Percentiles rank a stretch among this genome's conserved stretches.
phyloP scores from a whole-genome alignment of 2,329 filamentous ascomycete genomes.

The Alternaria triticina region DNA sequence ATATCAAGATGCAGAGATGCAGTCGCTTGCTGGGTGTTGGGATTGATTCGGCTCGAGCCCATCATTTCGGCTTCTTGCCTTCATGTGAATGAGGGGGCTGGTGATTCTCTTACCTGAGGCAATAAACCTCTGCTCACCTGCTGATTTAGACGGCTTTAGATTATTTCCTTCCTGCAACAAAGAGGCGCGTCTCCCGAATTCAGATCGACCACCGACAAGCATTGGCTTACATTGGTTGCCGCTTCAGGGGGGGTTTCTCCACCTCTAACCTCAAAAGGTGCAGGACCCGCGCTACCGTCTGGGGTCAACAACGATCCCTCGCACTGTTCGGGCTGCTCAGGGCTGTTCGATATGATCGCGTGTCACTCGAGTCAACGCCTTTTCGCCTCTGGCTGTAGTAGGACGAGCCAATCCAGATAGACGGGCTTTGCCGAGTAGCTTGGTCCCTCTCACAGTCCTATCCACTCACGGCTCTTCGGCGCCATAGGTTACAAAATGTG shows the following conservation, averaged over 20 bases:
- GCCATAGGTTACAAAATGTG: conserved; percentile 7
- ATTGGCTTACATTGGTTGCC: conserved; percentile 22
- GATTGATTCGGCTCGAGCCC: neutral
- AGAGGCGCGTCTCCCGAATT: conserved; percentile 19
- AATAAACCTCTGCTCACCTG: conserved; percentile 24
- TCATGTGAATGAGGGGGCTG: conserved; percentile 29
- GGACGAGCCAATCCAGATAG: conserved; percentile 12
- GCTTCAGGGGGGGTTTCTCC: conserved; percentile 9
- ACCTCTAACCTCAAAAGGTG: conserved; percentile 9
- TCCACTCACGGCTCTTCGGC: conserved; percentile 19
- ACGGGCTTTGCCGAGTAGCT: conserved; percentile 5
- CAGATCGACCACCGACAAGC: conserved; percentile 19
- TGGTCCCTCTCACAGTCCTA: conserved; percentile 8
- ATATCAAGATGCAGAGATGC: neutral
- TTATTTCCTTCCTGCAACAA: conserved; percentile 15
- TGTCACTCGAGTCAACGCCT: neutral
- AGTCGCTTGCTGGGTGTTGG: neutral
- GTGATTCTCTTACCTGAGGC: conserved; percentile 14
- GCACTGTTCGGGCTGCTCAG: conserved; percentile 10
- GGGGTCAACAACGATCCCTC: conserved; percentile 10
- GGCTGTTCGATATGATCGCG: conserved; percentile 10
- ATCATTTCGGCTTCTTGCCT: neutral
- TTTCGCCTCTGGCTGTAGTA: conserved; percentile 10
- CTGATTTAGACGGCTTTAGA: conserved; percentile 18
- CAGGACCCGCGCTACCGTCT: conserved; percentile 6